These are phyloP conservation scores for Trypanosoma brucei DNA, from an alignment of 208 protist species.

Conservation along the genomic window DNA sequence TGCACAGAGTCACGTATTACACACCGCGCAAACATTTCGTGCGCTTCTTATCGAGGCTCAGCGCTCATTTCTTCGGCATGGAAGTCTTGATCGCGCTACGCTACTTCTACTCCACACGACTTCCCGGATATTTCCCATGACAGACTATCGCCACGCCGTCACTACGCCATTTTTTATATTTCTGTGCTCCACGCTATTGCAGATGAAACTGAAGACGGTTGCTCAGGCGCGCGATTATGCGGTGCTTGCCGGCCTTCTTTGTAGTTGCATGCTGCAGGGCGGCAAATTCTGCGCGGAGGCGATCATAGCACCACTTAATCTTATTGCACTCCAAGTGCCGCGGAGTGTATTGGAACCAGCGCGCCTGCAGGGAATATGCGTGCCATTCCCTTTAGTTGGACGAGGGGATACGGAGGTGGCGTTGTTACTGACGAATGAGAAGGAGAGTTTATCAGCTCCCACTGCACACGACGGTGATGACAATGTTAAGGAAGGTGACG, in stretches of 20 bases:
- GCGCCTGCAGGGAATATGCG: conserved; percentile 44
- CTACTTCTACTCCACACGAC: conserved; percentile 62
- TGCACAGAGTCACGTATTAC: conserved; percentile 40
- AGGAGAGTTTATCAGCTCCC: not conserved
- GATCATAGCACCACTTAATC: conserved; percentile 58
- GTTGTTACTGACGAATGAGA: not conserved
- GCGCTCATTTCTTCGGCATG: conserved; percentile 45
- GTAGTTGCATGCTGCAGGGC: conserved; percentile 29
- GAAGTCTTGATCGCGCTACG: conserved; percentile 26
- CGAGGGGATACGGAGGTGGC: conserved; percentile 31
- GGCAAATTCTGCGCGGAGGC: conserved; percentile 57
- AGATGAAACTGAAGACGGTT: conserved; percentile 51
- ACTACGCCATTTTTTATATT: conserved; percentile 71
- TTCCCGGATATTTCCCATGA: conserved; percentile 67
- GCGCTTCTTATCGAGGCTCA: conserved; percentile 76
- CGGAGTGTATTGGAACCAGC: conserved; percentile 42
- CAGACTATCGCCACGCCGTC: conserved; percentile 78
- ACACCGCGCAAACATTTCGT: conserved; percentile 63
- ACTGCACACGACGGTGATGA: not conserved
- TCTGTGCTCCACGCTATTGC: conserved; percentile 56
- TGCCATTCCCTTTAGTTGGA: conserved; percentile 62
- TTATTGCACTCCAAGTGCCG: conserved; percentile 71
- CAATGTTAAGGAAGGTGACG: not conserved
- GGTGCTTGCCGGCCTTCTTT: conserved; percentile 40
- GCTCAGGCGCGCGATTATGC: conserved; percentile 47